Evolutionary conservation across 257 asterid genomes (phyloP).

Genomic region (Fraxinus anomala): DNA sequence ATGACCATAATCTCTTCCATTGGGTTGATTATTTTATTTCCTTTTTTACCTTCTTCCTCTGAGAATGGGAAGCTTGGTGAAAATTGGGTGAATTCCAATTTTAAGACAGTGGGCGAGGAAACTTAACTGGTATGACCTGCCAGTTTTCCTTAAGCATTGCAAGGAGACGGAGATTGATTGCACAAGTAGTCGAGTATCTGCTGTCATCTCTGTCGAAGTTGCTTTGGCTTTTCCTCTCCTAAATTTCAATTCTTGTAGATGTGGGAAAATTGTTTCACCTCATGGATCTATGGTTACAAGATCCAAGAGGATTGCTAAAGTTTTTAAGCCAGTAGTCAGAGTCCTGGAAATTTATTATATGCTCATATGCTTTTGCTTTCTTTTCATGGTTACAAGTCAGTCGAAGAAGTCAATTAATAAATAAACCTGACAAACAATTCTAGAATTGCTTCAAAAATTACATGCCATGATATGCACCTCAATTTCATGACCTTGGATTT

Average conservation of each 20-base stretch:
- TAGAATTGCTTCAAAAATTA: not conserved
- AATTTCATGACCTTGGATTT: not conserved
- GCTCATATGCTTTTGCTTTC: not conserved
- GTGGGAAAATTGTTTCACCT: not conserved
- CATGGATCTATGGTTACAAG: not conserved
- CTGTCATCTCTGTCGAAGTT: not conserved
- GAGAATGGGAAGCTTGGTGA: not conserved
- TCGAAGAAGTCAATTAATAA: not conserved
- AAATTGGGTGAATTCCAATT: not conserved
- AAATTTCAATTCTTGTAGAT: not conserved
- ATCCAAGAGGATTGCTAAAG: not conserved
- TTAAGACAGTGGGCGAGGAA: not conserved
- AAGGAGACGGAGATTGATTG: conserved; percentile 2
- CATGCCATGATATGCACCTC: not conserved
- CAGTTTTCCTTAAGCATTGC: conserved; percentile 3
- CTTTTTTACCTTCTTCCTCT: not conserved
- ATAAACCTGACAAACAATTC: not conserved
- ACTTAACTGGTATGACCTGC: conserved; percentile 10
- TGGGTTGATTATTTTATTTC: not conserved
- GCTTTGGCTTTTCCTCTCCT: not conserved
- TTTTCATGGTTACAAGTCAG: not conserved
- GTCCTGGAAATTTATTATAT: not conserved
- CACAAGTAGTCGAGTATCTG: not conserved
- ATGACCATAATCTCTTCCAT: conserved; percentile 5
- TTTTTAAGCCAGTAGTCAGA: not conserved